A percentile compares a stretch with the other conserved stretches of the same genome.
Evolutionary conservation across 2,329 filamentous ascomycete genomes (phyloP).

Genomic region (Microdochium nivale): DNA sequence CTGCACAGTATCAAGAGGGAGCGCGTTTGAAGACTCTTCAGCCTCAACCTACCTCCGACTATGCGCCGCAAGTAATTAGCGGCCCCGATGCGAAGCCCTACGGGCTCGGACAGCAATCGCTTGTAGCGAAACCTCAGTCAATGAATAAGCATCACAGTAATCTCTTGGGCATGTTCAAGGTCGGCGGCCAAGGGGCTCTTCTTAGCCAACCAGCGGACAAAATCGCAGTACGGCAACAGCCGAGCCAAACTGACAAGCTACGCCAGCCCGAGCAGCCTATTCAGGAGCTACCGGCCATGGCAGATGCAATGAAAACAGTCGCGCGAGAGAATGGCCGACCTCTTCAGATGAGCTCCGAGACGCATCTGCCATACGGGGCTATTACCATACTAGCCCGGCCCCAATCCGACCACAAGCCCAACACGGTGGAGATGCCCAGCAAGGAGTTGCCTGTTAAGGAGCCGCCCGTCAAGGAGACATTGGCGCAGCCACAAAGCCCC

Average conservation of each 20-base stretch:
- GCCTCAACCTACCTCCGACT: not conserved
- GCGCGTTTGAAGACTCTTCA: not conserved
- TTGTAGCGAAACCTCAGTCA: not conserved
- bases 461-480: not conserved
- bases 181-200: not conserved
- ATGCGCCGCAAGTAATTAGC: not conserved
- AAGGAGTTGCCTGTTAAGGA: not conserved
- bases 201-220: not conserved
- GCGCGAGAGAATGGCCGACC: not conserved
- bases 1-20: conserved; percentile 2
- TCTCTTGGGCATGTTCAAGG: conserved; percentile 1
- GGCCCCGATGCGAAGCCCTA: not conserved
- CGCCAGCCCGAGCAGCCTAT: not conserved
- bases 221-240: not conserved
- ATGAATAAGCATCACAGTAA: not conserved
- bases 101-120: not conserved
- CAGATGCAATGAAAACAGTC: not conserved
- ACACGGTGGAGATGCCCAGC: not conserved
- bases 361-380: not conserved
- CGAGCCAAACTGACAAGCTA: not conserved
- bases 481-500: not conserved
- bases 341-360: not conserved
- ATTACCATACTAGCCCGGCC: not conserved
- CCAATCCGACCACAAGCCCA: not conserved
- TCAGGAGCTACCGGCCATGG: not conserved